phyloP scores from a whole-genome alignment of 495 filamentous ascomycete genomes.

The Aspergillus egyptiacus region DNA sequence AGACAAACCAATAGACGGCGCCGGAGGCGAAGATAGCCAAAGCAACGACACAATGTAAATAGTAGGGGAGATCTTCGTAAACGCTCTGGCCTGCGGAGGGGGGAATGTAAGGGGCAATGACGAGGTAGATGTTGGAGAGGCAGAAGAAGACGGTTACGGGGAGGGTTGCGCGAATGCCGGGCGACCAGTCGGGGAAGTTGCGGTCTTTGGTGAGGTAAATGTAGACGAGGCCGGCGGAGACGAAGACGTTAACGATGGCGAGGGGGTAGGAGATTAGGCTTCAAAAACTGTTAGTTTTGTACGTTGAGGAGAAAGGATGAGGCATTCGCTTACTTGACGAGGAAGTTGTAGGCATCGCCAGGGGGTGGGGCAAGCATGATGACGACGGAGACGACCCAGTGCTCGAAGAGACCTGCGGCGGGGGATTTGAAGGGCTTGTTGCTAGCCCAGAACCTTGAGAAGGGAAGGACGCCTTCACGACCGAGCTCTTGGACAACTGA shows the following conservation, averaged over 20 bases:
- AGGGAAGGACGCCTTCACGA: conserved; percentile 59
- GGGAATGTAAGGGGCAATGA: conserved; percentile 61
- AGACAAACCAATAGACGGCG: conserved; percentile 51
- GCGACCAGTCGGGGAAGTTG: conserved; percentile 32
- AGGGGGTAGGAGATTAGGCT: conserved; percentile 58
- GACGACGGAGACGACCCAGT: conserved; percentile 54
- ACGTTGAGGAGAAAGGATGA: conserved; percentile 13
- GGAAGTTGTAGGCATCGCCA: conserved; percentile 60
- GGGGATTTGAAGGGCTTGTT: conserved; percentile 60
- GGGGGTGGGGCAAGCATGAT: conserved; percentile 59
- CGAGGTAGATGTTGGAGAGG: conserved; percentile 51
- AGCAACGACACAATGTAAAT: conserved; percentile 54
- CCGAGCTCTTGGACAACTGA: conserved; percentile 57
- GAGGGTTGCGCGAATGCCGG: conserved; percentile 30
- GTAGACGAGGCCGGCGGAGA: conserved; percentile 49
- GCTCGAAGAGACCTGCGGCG: conserved; percentile 54
- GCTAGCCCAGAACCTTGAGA: conserved; percentile 56
- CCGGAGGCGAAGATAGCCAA: conserved; percentile 51
- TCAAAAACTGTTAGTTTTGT: conserved; percentile 23
- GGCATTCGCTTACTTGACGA: conserved; percentile 48
- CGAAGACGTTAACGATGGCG: conserved; percentile 55
- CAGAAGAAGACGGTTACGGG: conserved; percentile 52
- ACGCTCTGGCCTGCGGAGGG: conserved; percentile 53
- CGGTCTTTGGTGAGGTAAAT: conserved; percentile 48
- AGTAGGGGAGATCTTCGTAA: conserved; percentile 59